A percentile compares a stretch with the other conserved stretches of the same genome.
Evolutionary conservation across 1,284 basidiomycete species (phyloP).

Genomic region (Sanghuangporus weigelae): DNA sequence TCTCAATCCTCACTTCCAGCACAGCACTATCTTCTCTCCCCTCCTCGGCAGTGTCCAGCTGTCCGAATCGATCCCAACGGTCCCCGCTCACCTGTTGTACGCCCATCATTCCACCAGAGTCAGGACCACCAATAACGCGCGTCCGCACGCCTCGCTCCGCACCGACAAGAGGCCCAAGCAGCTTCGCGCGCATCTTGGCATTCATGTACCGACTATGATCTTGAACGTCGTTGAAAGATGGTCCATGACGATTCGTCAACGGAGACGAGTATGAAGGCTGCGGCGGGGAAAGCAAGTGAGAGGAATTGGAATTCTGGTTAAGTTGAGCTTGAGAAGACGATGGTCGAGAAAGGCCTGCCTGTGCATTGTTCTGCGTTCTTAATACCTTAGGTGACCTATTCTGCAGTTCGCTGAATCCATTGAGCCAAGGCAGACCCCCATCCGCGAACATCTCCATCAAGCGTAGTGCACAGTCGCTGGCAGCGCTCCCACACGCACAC

Average conservation of each 20-base stretch:
- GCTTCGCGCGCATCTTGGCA: neutral
- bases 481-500: constrained; percentile 66
- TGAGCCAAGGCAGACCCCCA: constrained; percentile 28
- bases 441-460: constrained; percentile 66
- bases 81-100: constrained; percentile 43
- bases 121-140: constrained; percentile 40
- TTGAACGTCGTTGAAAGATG: constrained; percentile 1
- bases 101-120: constrained; percentile 55
- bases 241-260: constrained; percentile 3
- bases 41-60: neutral
- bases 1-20: constrained; percentile 3
- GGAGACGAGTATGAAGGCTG: neutral
- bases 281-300: neutral
- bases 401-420: neutral
- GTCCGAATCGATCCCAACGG: constrained; percentile 6
- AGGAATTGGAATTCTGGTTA: neutral
- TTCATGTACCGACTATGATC: neutral
- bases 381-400: neutral
- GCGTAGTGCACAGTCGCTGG: constrained; percentile 59
- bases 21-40: neutral
- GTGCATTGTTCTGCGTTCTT: neutral
- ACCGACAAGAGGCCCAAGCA: constrained; percentile 65
- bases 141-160: constrained; percentile 61
- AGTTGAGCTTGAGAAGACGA: neutral
- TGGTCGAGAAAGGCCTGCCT: neutral